phyloP scores from a whole-genome alignment of 805 yeast genomes.

The Wickerhamomyces alni region DNA sequence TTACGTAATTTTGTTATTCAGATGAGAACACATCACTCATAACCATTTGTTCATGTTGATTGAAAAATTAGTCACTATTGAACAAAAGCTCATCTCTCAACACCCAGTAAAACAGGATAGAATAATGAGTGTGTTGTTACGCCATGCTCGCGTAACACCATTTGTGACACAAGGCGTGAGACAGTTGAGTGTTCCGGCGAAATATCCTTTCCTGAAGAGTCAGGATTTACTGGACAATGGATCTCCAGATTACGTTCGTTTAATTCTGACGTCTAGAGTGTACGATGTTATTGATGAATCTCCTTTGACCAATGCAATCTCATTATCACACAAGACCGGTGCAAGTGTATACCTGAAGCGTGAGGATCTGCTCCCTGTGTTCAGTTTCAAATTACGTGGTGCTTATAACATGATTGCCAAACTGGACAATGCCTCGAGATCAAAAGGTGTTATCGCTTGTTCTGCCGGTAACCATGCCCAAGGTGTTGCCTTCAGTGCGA shows the following conservation, averaged over 20 bases:
- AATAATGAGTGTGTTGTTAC: neutral
- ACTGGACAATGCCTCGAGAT: conserved; percentile 49
- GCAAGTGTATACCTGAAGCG: conserved; percentile 77
- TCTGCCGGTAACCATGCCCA: conserved; percentile 99
- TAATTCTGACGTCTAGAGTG: conserved; percentile 86
- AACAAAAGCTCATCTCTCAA: too few relatives aligned
- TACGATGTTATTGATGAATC: conserved; percentile 93
- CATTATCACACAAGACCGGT: conserved; percentile 68
- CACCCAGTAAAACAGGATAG: too few relatives aligned
- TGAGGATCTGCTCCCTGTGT: conserved; percentile 92
- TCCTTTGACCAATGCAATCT: conserved; percentile 71
- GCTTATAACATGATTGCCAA: conserved; percentile 97
- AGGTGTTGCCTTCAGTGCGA: conserved; percentile 94
- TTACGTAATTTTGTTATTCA: too few relatives aligned
- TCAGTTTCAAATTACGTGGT: conserved; percentile 93
- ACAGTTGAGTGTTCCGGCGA: neutral
- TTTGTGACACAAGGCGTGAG: neutral
- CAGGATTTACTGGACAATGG: conserved; percentile 56
- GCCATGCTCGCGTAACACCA: neutral
- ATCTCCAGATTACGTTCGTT: conserved; percentile 87
- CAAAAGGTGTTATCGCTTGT: conserved; percentile 91
- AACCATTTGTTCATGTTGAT: neutral
- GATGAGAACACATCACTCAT: neutral
- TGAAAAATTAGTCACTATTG: neutral
- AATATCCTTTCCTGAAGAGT: conserved; percentile 21